Evolutionary conservation across 2,329 filamentous ascomycete genomes (phyloP).

Genomic region (Trematosphaeria pertusa): DNA sequence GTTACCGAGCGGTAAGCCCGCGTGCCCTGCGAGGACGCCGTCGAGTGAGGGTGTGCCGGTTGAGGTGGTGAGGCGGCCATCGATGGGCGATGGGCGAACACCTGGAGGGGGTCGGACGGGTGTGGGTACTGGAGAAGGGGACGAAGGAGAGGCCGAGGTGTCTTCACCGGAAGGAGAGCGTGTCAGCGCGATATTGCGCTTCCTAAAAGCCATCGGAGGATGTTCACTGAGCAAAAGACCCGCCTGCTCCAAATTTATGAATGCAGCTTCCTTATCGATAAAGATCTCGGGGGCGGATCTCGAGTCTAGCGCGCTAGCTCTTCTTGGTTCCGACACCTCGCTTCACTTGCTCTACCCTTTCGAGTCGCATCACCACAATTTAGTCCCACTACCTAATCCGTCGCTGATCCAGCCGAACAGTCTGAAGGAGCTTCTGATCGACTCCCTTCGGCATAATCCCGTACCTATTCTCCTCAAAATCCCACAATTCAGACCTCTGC

Average conservation of each 20-base stretch:
- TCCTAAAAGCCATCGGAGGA: constrained; percentile 69
- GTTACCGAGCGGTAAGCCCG: constrained; percentile 81
- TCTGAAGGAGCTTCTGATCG: neutral
- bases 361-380: too few relatives aligned
- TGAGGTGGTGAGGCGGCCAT: constrained; percentile 87
- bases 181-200: constrained; percentile 67
- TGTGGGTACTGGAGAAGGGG: constrained; percentile 19
- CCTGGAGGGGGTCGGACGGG: constrained; percentile 47
- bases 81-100: constrained; percentile 83
- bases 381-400: neutral
- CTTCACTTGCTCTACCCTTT: too few relatives aligned
- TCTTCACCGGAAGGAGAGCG: constrained; percentile 36
- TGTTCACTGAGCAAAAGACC: too few relatives aligned
- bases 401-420: neutral
- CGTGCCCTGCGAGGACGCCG: constrained; percentile 82
- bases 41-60: constrained; percentile 90
- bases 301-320: too few relatives aligned
- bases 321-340: too few relatives aligned
- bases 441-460: neutral
- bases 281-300: neutral
- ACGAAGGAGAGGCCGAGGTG: constrained; percentile 15
- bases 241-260: too few relatives aligned
- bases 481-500: neutral
- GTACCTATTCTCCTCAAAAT: constrained; percentile 1
- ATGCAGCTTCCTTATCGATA: constrained; percentile 3